Conservation (phyloP, 192 early-diverging fungal genomes). For the Coemansia sp. region DNA sequence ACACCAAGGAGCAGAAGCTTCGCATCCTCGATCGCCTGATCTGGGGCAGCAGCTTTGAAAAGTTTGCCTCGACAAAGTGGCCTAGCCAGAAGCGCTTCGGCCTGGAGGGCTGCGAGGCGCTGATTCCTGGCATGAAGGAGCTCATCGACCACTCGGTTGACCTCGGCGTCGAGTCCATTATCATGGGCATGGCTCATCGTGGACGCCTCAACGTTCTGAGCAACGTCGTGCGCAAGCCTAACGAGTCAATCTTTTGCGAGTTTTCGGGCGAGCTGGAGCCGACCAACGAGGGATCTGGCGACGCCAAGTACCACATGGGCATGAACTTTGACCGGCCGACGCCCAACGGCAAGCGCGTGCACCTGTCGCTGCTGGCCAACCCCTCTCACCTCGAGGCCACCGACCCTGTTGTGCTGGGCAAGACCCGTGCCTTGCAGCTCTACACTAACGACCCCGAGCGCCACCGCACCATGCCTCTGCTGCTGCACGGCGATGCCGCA, state of each 20-base stretch:
- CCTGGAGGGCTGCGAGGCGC: conserved; percentile 94
- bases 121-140: conserved; percentile 98
- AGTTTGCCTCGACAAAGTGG: conserved; percentile 95
- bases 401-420: conserved; percentile 97
- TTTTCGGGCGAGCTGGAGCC: conserved; percentile 88
- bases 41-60: conserved; percentile 97
- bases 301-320: conserved; percentile 92
- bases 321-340: conserved; percentile 97
- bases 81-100: conserved; percentile 98
- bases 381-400: conserved; percentile 99
- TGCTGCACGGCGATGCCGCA: conserved; percentile 97
- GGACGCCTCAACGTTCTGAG: conserved; percentile 97
- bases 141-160: conserved; percentile 97
- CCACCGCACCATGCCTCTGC: conserved; percentile 86
- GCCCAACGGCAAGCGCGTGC: conserved; percentile 94
- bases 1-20: conserved; percentile 86
- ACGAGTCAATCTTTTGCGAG: conserved; percentile 98
- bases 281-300: conserved; percentile 93
- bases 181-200: conserved; percentile 99
- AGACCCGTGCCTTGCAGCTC: conserved; percentile 94
- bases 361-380: conserved; percentile 97
- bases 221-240: conserved; percentile 99
- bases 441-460: conserved; percentile 87
- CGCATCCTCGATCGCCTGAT: conserved; percentile 95
- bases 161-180: conserved; percentile 90